These are phyloP conservation scores for Kodamaea sp. DNA, from an alignment of 1,139 yeast species.

Conservation along the genomic window DNA sequence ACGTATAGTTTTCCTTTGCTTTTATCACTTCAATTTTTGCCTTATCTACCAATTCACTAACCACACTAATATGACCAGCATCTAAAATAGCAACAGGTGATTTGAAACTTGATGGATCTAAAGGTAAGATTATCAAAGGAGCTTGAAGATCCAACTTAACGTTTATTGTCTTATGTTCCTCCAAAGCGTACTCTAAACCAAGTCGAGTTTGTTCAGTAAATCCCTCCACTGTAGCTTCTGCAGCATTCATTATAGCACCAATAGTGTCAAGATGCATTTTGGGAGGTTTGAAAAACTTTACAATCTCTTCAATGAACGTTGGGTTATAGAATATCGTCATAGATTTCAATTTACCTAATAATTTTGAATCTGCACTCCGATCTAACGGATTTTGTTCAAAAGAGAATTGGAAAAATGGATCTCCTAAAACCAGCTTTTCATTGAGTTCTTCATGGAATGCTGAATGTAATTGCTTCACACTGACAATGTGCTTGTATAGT, in stretches of 20 bases:
- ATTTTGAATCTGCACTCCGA: constrained; percentile 72
- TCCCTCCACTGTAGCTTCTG: constrained; percentile 93
- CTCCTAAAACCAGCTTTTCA: constrained; percentile 13
- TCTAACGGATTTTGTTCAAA: constrained; percentile 88
- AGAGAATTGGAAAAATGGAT: constrained; percentile 77
- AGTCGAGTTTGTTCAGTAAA: constrained; percentile 84
- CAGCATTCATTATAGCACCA: constrained; percentile 90
- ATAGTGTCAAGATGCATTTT: constrained; percentile 81
- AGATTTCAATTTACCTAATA: constrained; percentile 73
- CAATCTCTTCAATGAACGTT: constrained; percentile 69
- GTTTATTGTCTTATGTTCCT: constrained; percentile 88
- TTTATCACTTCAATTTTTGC: constrained; percentile 69
- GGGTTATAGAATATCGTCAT: constrained; percentile 90
- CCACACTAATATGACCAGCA: constrained; percentile 90
- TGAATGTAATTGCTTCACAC: constrained; percentile 62
- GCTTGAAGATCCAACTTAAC: constrained; percentile 88
- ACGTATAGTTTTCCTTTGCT: constrained; percentile 62
- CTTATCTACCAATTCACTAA: constrained; percentile 76
- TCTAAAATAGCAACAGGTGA: constrained; percentile 91
- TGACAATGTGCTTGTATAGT: constrained; percentile 80
- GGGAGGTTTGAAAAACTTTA: constrained; percentile 81
- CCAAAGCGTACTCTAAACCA: constrained; percentile 89
- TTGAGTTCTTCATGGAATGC: constrained; percentile 17
- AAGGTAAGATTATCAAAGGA: constrained; percentile 85
- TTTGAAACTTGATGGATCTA: constrained; percentile 73